These are phyloP conservation scores for Parietichytrium sp. DNA, from an alignment of 108 stramenopile species.

Conservation along the genomic window DNA sequence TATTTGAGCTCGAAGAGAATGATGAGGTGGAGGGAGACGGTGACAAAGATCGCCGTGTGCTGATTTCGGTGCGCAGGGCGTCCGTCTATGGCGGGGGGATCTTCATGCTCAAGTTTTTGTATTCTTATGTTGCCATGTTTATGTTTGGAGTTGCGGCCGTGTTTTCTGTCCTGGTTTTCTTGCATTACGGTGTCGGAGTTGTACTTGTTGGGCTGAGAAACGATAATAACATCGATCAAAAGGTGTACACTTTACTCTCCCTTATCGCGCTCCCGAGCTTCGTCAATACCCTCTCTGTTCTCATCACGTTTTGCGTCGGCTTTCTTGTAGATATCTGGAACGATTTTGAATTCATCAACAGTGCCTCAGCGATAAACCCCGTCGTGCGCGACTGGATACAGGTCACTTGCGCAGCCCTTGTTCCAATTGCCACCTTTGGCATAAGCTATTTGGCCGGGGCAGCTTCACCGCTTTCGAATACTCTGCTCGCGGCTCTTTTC, in stretches of 20 bases:
- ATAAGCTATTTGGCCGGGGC: neutral
- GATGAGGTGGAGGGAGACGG: neutral
- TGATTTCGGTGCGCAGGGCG: neutral
- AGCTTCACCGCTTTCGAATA: neutral
- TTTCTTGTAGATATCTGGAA: constrained; percentile 32
- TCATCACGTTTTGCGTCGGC: neutral
- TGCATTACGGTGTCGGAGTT: constrained; percentile 23
- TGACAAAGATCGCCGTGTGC: neutral
- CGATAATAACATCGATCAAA: neutral
- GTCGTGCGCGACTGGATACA: neutral
- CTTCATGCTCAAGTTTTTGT: constrained; percentile 28
- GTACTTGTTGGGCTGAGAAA: constrained; percentile 12
- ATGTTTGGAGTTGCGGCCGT: neutral
- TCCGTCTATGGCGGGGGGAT: constrained; percentile 7
- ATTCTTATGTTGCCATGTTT: neutral
- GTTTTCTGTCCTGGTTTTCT: neutral
- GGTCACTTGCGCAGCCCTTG: neutral
- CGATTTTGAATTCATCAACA: constrained; percentile 39
- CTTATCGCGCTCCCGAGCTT: neutral
- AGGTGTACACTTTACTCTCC: neutral
- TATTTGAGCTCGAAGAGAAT: neutral
- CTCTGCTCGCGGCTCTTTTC: constrained; percentile 22
- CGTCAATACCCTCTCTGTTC: constrained; percentile 22
- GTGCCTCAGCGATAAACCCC: neutral
- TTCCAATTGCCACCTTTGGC: constrained; percentile 27